Evolutionary conservation across 2,329 filamentous ascomycete genomes (phyloP).

Genomic region (Pseudocercospora eumusae): DNA sequence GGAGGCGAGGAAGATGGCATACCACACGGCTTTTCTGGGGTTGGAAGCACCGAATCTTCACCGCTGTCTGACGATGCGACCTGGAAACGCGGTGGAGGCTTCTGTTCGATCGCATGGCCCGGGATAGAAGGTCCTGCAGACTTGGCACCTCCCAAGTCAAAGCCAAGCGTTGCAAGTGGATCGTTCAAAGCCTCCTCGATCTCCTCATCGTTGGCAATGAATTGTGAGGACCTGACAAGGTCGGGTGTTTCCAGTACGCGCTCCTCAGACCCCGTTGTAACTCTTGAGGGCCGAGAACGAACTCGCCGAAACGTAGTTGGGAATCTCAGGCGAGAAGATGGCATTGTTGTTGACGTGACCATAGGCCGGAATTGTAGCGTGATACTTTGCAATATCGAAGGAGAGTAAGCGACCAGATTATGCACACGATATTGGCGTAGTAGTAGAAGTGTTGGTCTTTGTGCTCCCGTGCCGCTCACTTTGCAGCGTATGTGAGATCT

Average conservation of each 20-base stretch:
- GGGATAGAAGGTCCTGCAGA: background rate
- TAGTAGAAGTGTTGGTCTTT: background rate
- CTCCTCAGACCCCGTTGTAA: background rate
- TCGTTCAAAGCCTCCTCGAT: background rate
- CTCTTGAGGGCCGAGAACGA: background rate
- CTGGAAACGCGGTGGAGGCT: background rate
- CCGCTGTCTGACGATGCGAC: slow-evolving; percentile 3
- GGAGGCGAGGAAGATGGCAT: background rate
- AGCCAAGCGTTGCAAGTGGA: background rate
- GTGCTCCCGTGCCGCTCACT: background rate
- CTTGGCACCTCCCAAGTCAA: background rate
- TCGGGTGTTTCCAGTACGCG: slow-evolving; percentile 3
- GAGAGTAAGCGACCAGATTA: background rate
- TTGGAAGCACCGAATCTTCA: background rate
- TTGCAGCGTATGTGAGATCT: background rate
- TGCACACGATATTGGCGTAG: background rate
- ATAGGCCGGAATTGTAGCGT: background rate
- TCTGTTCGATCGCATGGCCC: background rate
- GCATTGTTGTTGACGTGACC: background rate
- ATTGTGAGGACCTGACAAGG: background rate
- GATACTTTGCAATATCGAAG: background rate
- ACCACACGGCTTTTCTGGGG: background rate
- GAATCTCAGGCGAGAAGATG: background rate
- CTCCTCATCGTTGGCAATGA: background rate
- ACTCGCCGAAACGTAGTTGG: background rate